A percentile compares a stretch with the other conserved stretches of the same genome.
phyloP scores from a whole-genome alignment of 163 green algal genomes.

The Trebouxiophyceae sp. region DNA sequence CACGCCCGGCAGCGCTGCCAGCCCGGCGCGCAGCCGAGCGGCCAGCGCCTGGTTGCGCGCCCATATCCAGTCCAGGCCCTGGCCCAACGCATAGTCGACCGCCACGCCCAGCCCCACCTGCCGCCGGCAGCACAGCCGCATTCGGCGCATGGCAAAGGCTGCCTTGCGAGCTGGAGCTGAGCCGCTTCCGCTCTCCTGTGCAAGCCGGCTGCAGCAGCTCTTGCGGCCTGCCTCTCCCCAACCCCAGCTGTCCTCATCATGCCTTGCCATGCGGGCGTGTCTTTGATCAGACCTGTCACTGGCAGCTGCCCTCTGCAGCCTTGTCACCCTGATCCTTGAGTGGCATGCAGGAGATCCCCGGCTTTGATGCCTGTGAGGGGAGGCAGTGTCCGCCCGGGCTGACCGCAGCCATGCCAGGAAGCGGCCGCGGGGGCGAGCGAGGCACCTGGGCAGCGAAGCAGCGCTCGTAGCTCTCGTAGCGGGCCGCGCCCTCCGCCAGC shows the following conservation, averaged over 20 bases:
- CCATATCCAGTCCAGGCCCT: constrained; percentile 41
- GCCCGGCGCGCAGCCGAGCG: constrained; percentile 14
- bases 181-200: no score
- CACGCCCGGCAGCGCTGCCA: constrained; percentile 28
- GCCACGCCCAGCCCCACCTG: constrained; percentile 56
- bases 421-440: no score
- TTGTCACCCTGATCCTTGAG: no score
- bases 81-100: constrained; percentile 34
- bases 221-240: neutral
- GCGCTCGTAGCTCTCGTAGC: constrained; percentile 67
- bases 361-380: no score
- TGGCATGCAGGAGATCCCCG: no score
- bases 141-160: no score
- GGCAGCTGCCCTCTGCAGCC: neutral
- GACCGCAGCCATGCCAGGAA: no score
- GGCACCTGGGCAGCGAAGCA: constrained; percentile 54
- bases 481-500: constrained; percentile 21
- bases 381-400: no score
- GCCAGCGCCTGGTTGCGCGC: constrained; percentile 35
- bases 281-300: neutral
- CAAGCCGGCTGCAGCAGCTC: neutral
- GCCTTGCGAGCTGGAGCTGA: no score
- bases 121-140: no score
- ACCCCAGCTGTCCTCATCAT: neutral
- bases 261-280: neutral